Evolutionary conservation across 495 filamentous ascomycete species (phyloP), one percentile per base, ranked within the genome.

Genomic region (Cudoniella acicularis): DNA sequence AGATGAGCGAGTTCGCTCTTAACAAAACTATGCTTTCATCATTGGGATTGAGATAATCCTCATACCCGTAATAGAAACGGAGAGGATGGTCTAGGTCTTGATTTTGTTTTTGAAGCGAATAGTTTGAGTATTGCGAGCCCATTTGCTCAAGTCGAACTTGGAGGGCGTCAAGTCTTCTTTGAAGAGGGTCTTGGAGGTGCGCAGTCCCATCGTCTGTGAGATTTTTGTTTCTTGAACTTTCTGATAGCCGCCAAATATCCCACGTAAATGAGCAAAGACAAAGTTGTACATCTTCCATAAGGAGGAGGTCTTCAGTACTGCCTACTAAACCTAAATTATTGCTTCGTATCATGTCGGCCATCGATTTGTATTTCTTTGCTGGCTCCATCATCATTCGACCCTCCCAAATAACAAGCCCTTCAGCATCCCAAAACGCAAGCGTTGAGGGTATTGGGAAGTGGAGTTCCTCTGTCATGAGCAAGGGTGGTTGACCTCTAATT

Each of bases 271-370:
- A 47, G 50, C 58, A 62, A 16, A 70, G 52, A n/a, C 61, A 61
- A 4, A 68, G 13, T 13, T 66, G 62, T n/a, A 66, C 41, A 58
- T 70, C 68, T 47, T 70, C 68, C 16, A 67, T 45, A 11, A 68
- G 48, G 10, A 64, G 54, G n/a, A 51, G 50, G 9, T 49, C 10
- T 10, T 57, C 26, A 1, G 26, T 51, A 22, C 43, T 22, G 25
- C 22, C 13, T 1, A 22, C 10, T 2, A 54, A 57, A 16, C 63
- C 55, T n/a, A 40, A 42, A 23, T 42, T 27, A 17, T 22, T 52
- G 8, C 53, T 58, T 3, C 49, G 42, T 25, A 67, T 56, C 42
- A 65, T 43, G 6, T 58, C 41, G 20, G 41, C 50, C 8, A 67
- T 54, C 10, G 53, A 56, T 25, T 23, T 62, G 13, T 63, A 18